A percentile compares a stretch with the other conserved stretches of the same genome.
phyloP scores from a whole-genome alignment of 805 yeast species.

The Teunomyces aglyptinius region DNA sequence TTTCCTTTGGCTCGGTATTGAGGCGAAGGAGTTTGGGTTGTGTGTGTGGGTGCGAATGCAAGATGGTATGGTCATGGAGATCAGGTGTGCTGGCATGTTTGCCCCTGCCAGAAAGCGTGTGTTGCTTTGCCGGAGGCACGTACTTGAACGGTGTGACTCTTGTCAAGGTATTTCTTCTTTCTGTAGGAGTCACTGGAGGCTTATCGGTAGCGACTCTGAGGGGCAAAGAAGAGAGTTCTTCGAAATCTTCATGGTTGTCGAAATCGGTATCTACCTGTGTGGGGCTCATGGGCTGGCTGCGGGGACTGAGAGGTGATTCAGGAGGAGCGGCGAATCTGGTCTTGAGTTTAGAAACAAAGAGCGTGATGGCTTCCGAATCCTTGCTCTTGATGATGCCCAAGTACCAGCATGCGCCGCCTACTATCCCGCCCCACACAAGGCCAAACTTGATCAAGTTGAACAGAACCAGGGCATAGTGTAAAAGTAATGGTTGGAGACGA shows the following conservation, averaged over 20 bases:
- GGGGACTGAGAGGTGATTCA: neutral
- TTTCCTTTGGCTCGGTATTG: conserved; percentile 14
- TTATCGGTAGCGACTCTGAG: neutral
- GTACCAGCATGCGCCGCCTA: conserved; percentile 28
- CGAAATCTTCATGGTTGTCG: neutral
- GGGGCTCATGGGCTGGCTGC: neutral
- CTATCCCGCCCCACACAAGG: conserved; percentile 20
- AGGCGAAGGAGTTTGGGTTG: conserved; percentile 16
- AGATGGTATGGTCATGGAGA: conserved; percentile 7
- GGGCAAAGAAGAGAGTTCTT: neutral
- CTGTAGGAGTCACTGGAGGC: neutral
- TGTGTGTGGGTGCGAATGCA: conserved; percentile 1
- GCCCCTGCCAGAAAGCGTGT: neutral
- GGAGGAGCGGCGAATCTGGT: neutral
- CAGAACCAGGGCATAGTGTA: conserved; percentile 17
- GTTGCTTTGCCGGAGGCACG: neutral
- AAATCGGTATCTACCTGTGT: neutral
- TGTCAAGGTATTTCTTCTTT: conserved; percentile 19
- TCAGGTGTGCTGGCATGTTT: conserved; percentile 18
- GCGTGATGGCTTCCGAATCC: conserved; percentile 10
- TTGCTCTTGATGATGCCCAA: conserved; percentile 23
- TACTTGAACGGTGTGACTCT: conserved; percentile 22
- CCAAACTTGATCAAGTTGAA: conserved; percentile 22
- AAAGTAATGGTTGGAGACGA: conserved; percentile 20
- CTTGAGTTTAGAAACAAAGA: conserved; percentile 6